Evolutionary conservation across 495 filamentous ascomycete species (phyloP), one percentile per base, ranked within the genome.

Genomic region (Opeltia flavorubescens): DNA sequence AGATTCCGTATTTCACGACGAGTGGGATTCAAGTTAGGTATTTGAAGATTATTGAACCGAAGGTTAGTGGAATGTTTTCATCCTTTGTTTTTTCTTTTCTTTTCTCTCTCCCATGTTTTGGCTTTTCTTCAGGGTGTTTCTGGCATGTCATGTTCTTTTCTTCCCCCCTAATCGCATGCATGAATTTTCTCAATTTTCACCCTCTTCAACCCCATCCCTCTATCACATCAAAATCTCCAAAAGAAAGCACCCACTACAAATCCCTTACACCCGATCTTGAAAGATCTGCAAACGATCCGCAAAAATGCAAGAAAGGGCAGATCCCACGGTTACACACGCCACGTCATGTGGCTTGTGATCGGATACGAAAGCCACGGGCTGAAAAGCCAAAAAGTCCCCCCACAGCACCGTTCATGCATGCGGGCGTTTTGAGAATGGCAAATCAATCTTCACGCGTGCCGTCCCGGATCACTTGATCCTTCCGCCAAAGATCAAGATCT

Each of bases 1-100:
- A 99, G 71, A 96, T 96, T 62, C 93, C 93, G 25, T 99, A 99
- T 64, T 99, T 99, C 62, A 99, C 91, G 6, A 99, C 91, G 3
- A 91, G 84, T 63, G 91, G 91, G 27, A 99, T 99, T 58, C 91
- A 96, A 63, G 93, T 96, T 52, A 79, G 91, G 48, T 99, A 99
- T 61, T 63, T 99, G 66, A 99, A 99, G 76, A 99, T 99, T 56
- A 96, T 93, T 48, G 91, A 99, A 66, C 93, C 91, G 4, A 99
- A 99, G 87, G 88, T 94, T 71, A 55, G 75, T 72, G 12, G 11
- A 15, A 17, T 31, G 29, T 42, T 36, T 26, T 29, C 36, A 18
- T 31, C 7, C 29, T 35, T 21, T 21, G 7, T 47, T 40, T 47
- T 38, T 2, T 35, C 44, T 27, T 44, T 8, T n/a, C 15, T 26